Percentiles rank a stretch among this genome's conserved stretches.
Conservation (phyloP, 805 yeast species). For the Lipomyces mesembrius region DNA sequence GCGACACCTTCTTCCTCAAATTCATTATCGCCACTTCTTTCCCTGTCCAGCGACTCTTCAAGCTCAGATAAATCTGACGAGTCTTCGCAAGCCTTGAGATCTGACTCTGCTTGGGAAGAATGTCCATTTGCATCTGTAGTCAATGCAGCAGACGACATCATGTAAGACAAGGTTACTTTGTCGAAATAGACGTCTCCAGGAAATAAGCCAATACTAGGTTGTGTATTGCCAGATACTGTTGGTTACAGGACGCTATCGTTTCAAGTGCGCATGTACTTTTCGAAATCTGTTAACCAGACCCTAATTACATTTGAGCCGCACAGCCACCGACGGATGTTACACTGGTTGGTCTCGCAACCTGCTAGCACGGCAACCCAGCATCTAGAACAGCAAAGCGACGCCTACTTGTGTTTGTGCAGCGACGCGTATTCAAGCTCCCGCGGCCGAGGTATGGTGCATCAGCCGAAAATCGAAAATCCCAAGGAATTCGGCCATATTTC, state of each 20-base stretch:
- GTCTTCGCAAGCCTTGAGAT: slow-evolving; percentile 5
- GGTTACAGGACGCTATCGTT: not conserved
- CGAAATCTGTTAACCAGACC: not conserved
- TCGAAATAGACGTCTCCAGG: not conserved
- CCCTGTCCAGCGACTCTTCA: slow-evolving; percentile 17
- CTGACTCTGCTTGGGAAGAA: not conserved
- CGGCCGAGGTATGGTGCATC: too few species aligned
- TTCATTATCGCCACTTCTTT: not conserved
- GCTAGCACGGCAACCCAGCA: too few species aligned
- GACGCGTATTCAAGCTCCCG: too few species aligned
- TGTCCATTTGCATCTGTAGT: not conserved
- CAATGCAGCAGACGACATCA: not conserved
- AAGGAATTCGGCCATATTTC: too few species aligned
- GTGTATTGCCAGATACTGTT: not conserved
- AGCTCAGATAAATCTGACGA: slow-evolving; percentile 32
- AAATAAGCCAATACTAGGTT: not conserved
- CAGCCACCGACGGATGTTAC: not conserved
- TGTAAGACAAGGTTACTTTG: not conserved
- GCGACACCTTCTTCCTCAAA: not conserved
- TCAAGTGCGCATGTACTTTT: not conserved
- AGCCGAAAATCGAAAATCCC: too few species aligned
- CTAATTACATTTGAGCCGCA: not conserved
- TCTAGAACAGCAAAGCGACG: too few species aligned
- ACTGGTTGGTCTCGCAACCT: too few species aligned
- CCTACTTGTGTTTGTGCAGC: too few species aligned